Percentiles rank a stretch among this genome's conserved stretches.
These are phyloP conservation scores for Sporothrix schenckii DNA, from an alignment of 2,329 filamentous ascomycete species.

Conservation along the genomic window DNA sequence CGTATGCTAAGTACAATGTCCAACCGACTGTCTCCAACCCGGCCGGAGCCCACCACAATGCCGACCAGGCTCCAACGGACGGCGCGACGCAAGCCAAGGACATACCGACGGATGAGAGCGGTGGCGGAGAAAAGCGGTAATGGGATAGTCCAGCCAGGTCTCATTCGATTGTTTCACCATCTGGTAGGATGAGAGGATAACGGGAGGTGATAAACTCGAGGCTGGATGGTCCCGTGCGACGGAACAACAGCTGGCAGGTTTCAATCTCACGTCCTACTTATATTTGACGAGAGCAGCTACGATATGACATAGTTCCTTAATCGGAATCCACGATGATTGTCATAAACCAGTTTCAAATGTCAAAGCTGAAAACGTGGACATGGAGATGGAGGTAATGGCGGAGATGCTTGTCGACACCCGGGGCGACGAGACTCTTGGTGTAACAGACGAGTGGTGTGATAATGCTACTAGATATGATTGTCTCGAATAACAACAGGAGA, in stretches of 20 bases:
- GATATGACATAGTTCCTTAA: not conserved
- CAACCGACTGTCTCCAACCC: constrained; percentile 23
- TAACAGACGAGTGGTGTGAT: not conserved
- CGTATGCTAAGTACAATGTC: constrained; percentile 32
- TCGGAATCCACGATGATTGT: not conserved
- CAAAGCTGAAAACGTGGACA: not conserved
- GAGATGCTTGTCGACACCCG: constrained; percentile 1
- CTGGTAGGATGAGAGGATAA: not conserved
- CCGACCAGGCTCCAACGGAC: not conserved
- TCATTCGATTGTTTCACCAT: not conserved
- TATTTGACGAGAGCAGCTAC: not conserved
- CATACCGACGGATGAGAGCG: not conserved
- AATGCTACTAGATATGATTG: not conserved
- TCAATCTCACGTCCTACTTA: not conserved
- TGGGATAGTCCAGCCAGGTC: not conserved
- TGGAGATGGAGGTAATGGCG: not conserved
- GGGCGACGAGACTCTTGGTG: not conserved
- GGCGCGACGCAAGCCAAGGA: not conserved
- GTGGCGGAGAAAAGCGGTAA: constrained; percentile 2
- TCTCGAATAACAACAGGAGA: not conserved
- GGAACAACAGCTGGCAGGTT: not conserved
- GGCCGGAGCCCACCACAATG: not conserved
- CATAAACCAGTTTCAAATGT: not conserved
- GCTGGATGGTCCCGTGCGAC: too few relatives aligned
- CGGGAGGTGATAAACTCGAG: not conserved